Evolutionary conservation across 1,284 basidiomycete genomes (phyloP), one percentile per base, ranked within the genome.

Genomic region (Meira nashicola): DNA sequence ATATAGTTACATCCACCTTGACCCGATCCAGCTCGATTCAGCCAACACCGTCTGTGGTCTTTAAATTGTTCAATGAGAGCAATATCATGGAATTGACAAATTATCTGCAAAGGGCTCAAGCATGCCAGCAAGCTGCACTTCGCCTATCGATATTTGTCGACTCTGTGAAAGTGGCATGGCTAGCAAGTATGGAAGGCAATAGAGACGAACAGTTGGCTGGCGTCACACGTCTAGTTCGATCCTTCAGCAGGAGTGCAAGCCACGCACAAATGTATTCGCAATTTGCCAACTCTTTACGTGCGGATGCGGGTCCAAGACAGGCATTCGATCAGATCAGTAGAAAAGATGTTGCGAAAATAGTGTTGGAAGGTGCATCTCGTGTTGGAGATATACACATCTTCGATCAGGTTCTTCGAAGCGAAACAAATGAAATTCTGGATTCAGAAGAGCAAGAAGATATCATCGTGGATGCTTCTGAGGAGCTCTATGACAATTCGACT

Each of bases 401-500:
- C 25, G 17, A n/a, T 12, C 21, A 21, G 17, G 14, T 53, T 12
- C 23, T 39, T 14, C 23, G 37, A 4, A 33, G 37, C 12, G 21
- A 25, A 15, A 12, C 21, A 14, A 14, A 38, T 14, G 14, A 19
- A 6, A 17, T 12, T 8, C 19, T 54, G 21, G 38, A 28, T 12
- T 9, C 12, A 9, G 9, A 37, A 54, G 53, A 54, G 39, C 10
- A 21, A 19, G 53, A 54, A 8, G 53, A 40, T 11, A 40, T 54
- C n/a, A 25, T 54, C n/a, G 33, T 54, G 6, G 17, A 9, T 28
- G 37, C 39, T 2, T 54, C 53, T 9, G n/a, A 23, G 14, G 53
- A 54, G 38, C 38, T 46, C 11, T 54, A 40, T 37, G 53, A 40
- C 14, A 54, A 43, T 37, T 15, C 28, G 10, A 54, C 53, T 11